Conservation (phyloP, 2,329 filamentous ascomycete species). For the Alternaria conjuncta region DNA sequence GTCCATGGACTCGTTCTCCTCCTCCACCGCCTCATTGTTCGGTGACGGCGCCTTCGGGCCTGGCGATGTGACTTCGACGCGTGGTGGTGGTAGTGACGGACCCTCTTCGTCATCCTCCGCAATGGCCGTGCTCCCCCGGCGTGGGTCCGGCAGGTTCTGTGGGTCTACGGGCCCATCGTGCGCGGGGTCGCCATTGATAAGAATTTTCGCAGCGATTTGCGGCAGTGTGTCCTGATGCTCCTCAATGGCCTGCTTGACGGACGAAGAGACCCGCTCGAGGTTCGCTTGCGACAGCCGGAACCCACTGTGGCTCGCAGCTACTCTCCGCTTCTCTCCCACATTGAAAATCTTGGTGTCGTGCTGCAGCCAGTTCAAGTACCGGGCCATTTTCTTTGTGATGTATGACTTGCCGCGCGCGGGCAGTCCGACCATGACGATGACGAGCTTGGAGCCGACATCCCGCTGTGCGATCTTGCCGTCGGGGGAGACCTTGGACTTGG, state of each 20-base stretch:
- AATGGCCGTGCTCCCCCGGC: conserved; percentile 34
- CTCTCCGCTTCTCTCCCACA: conserved; percentile 86
- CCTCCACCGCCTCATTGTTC: conserved; percentile 25
- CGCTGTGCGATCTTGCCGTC: conserved; percentile 92
- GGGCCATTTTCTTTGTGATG: conserved; percentile 96
- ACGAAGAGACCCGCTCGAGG: conserved; percentile 35
- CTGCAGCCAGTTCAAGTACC: conserved; percentile 96
- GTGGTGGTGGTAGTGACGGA: conserved; percentile 27
- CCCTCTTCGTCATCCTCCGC: conserved; percentile 21
- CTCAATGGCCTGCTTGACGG: conserved; percentile 32
- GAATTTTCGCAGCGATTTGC: conserved; percentile 60
- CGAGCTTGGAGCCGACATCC: conserved; percentile 94
- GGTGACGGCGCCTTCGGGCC: conserved; percentile 33
- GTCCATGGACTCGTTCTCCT: conserved; percentile 67
- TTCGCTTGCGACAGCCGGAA: conserved; percentile 47
- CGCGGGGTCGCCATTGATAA: conserved; percentile 63
- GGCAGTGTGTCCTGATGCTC: conserved; percentile 37
- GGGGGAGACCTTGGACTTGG: conserved; percentile 91
- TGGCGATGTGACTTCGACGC: conserved; percentile 45
- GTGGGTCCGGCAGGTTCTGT: conserved; percentile 38
- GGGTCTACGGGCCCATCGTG: conserved; percentile 43
- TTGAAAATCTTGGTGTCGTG: conserved; percentile 98
- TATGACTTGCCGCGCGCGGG: conserved; percentile 97
- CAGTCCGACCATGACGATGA: conserved; percentile 97
- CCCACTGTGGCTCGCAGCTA: conserved; percentile 69